Evolutionary conservation across 2,329 filamentous ascomycete genomes (phyloP), one percentile per base, ranked within the genome.

Genomic region (Botrytis squamosa): DNA sequence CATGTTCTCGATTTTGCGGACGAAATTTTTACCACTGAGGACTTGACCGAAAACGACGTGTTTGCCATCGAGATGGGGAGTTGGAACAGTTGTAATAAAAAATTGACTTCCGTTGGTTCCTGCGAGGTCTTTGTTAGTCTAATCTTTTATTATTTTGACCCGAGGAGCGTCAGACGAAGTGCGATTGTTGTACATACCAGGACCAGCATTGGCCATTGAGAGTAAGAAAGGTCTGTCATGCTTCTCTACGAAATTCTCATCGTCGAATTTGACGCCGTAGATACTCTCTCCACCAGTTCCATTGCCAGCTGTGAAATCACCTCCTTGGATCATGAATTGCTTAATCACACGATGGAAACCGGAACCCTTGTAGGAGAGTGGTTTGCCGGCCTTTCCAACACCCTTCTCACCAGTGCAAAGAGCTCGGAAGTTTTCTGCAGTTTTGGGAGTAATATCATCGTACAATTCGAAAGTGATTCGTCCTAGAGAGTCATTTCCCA

Each of bases 31-130:
- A 80, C 96, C 96, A 75, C 91, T 92, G 80, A 98, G 88, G 73
- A 98, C 95, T 82, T 98, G 92, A 76, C 96, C 96, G 79, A 98
- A 99, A 38, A 99, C 94, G 63, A 98, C 95, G 84, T 98, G 95
- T 87, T 98, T 98, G 82, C 90, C 89, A 82, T 98, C 94, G 49
- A 98, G 89, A 82, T 98, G 95, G 59, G 94, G 94, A 14, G 95
- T 98, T 25, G 91, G 87, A 42, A 97, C 93, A n/a, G 95, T 98
- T 59, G 95, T 98, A 80, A 98, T 87, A 88, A 98, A 98, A 88
- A 98, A 98, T 81, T 98, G 95, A 69, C 93, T 97, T 81, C 96
- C 96, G 82, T 99, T 99, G 83, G 96, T 97, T 79, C 92, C 91
- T 93, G 77, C 29, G 44, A 16, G 25, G 36, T 65, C 71, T 72